These are phyloP conservation scores for Talaromyces sp. DNA, from an alignment of 2,329 filamentous ascomycete species.

Conservation along the genomic window DNA sequence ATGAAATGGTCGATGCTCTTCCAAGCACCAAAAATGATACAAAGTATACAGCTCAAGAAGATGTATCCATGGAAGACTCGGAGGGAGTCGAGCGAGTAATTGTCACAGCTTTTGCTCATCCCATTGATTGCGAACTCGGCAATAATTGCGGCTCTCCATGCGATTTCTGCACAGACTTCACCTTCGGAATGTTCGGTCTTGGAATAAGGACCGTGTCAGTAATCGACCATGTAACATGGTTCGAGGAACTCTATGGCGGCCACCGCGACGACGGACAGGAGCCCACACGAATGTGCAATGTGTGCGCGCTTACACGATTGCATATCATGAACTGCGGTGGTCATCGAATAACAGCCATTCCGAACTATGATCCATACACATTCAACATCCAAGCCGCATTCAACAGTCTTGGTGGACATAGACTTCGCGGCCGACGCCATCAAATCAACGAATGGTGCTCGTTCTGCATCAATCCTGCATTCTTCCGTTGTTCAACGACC, in stretches of 20 bases:
- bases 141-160: slow-evolving; percentile 27
- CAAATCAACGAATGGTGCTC: slow-evolving; percentile 37
- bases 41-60: not conserved
- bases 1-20: not conserved
- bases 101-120: slow-evolving; percentile 7
- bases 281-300: slow-evolving; percentile 37
- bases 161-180: slow-evolving; percentile 40
- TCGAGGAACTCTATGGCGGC: slow-evolving; percentile 39
- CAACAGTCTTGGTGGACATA: slow-evolving; percentile 20
- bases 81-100: not conserved
- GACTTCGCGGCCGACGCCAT: not conserved
- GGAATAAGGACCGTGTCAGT: slow-evolving; percentile 34
- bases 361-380: slow-evolving; percentile 16
- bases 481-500: slow-evolving; percentile 30
- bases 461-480: slow-evolving; percentile 41
- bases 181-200: slow-evolving; percentile 41
- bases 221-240: slow-evolving; percentile 35
- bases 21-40: not conserved
- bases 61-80: slow-evolving; percentile 17
- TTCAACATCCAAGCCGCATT: slow-evolving; percentile 29
- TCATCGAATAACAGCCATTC: slow-evolving; percentile 31
- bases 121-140: slow-evolving; percentile 14
- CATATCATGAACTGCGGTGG: slow-evolving; percentile 34
- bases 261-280: slow-evolving; percentile 32
- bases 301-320: slow-evolving; percentile 35